Evolutionary conservation across 2,329 filamentous ascomycete genomes (phyloP).

Genomic region (Knoxdaviesia capensis): DNA sequence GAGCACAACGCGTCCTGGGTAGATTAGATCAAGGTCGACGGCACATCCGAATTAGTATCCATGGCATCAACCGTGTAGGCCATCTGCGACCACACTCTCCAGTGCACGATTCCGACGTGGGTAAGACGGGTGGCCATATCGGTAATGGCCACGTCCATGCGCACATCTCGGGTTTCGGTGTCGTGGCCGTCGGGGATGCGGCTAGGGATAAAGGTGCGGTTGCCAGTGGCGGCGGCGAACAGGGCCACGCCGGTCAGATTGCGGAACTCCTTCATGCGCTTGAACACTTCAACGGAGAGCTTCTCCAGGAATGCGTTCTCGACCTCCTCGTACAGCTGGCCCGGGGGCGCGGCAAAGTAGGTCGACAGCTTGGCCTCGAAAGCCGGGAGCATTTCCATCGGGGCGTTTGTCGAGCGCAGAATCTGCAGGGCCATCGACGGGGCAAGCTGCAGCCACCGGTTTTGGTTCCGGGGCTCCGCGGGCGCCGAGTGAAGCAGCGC

Average conservation of each 20-base stretch:
- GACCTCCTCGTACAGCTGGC: constrained; percentile 14
- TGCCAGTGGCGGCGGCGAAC: constrained; percentile 30
- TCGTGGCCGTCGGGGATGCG: constrained; percentile 14
- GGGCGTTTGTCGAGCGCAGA: constrained; percentile 32
- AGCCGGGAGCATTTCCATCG: constrained; percentile 24
- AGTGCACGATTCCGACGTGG: constrained; percentile 71
- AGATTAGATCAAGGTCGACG: constrained; percentile 7
- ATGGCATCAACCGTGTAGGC: constrained; percentile 31
- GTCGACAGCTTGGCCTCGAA: constrained; percentile 20
- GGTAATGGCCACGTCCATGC: constrained; percentile 27
- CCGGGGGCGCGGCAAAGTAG: constrained; percentile 10
- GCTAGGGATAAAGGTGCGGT: constrained; percentile 6
- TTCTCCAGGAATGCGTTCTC: constrained; percentile 28
- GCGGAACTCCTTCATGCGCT: constrained; percentile 4
- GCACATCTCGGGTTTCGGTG: constrained; percentile 21
- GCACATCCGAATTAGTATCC: constrained; percentile 15
- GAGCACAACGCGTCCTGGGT: no score
- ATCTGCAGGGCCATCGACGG: constrained; percentile 36
- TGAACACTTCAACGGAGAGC: constrained; percentile 19
- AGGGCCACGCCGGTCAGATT: constrained; percentile 24
- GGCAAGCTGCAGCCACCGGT: constrained; percentile 31
- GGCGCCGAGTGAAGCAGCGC: constrained; percentile 32
- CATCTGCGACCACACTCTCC: constrained; percentile 68
- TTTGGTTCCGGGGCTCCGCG: constrained; percentile 10
- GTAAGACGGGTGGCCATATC: constrained; percentile 61